Percentiles rank a stretch among this genome's conserved stretches.
These are phyloP conservation scores for Hypocreales sp. DNA, from an alignment of 2,329 filamentous ascomycete genomes.

Conservation along the genomic window DNA sequence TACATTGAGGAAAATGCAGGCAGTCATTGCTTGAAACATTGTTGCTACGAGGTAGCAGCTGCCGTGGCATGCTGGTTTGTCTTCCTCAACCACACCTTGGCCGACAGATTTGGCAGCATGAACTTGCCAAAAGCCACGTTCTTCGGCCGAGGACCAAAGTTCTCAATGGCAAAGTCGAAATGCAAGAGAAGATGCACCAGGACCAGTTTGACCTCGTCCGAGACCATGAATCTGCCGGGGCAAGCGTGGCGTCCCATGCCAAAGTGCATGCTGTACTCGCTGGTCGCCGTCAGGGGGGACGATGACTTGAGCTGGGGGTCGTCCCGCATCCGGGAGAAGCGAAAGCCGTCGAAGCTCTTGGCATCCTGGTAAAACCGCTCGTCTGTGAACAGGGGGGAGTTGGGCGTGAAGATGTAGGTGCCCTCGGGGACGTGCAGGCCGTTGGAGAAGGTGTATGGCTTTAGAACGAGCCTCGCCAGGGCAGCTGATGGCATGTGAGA, in stretches of 20 bases:
- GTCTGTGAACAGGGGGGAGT: slow-evolving; percentile 4
- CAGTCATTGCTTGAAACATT: no score
- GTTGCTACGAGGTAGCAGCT: no score
- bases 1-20: no score
- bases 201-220: slow-evolving; percentile 5
- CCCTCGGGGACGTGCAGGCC: slow-evolving; percentile 4
- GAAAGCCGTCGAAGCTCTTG: slow-evolving; percentile 4
- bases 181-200: slow-evolving; percentile 4
- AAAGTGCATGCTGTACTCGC: slow-evolving; percentile 6
- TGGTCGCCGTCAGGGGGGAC: slow-evolving; percentile 3
- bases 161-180: slow-evolving; percentile 5
- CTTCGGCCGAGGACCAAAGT: slow-evolving; percentile 3
- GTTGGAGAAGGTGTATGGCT: slow-evolving; percentile 6
- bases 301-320: slow-evolving; percentile 2
- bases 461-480: slow-evolving; percentile 4
- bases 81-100: slow-evolving; percentile 4
- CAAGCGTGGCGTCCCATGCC: slow-evolving; percentile 5
- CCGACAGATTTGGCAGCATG: slow-evolving; percentile 4
- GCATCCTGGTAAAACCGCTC: slow-evolving; percentile 4
- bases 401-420: slow-evolving; percentile 5
- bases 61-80: no score
- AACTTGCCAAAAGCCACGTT: slow-evolving; percentile 5
- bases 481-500: slow-evolving; percentile 2
- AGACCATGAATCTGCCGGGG: slow-evolving; percentile 5
- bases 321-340: slow-evolving; percentile 5